Evolutionary conservation across 495 filamentous ascomycete genomes (phyloP), one percentile per base, ranked within the genome.

Genomic region (Parachaetomium inaequale): DNA sequence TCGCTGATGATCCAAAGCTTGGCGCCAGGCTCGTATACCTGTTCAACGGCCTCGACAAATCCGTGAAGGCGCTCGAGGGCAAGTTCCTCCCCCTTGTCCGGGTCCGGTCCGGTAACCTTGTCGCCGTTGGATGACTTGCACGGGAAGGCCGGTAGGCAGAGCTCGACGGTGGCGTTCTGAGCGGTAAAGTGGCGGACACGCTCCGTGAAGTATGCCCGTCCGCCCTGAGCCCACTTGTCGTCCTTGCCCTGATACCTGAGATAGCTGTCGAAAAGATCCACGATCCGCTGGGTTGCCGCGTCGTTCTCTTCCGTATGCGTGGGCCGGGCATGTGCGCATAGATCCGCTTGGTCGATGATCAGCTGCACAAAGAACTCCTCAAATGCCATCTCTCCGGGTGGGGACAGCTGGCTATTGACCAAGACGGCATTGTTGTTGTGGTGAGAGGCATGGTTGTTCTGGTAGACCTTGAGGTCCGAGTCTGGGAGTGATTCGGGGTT

Each of bases 1-100:
- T 78, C 75, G 52, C 74, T 76, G 50, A 77, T 68, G 29, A 78
- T 66, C 66, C 66, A 73, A 14, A 78, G 52, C 43, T 68, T 73
- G 29, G 66, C 74, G 1, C 75, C 75, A 0, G 70, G 69, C 12
- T 46, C 29, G 45, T 78, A 78, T 12, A 76, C 49, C 19, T 66
- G 54, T 28, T 74, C 70, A 6, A 74, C 29, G 28, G 59, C 65
- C 19, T 61, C 61, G n/a, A 73, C 53, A 36, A 77, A 78, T 1
- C 42, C 59, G 34, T 72, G 63, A 8, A 78, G 66, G 1, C 66
- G 63, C 15, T 72, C 63, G 47, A 78, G 53, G 0, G 75, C 72
- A 2, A 66, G 49, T 23, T 66, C 64, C 29, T 66, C 64, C 1
- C 59, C 63, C 12, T 43, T 17, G 43, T 63, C 65, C 7, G 62